Percentiles rank a stretch among this genome's conserved stretches.
phyloP scores from a whole-genome alignment of 2,329 filamentous ascomycete genomes.

The Capronia coronata region DNA sequence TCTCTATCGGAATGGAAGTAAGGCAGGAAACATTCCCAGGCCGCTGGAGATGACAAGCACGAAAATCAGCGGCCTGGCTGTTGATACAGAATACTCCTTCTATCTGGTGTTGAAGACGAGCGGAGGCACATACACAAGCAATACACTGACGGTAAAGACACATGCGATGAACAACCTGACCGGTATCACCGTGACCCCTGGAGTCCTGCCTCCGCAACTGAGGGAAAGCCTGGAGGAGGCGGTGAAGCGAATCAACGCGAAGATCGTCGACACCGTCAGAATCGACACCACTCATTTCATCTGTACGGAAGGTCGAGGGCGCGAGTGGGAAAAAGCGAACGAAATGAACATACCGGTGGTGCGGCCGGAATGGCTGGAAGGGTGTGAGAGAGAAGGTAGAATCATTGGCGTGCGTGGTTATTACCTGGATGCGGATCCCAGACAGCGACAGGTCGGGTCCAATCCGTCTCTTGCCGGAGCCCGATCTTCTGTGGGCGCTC shows the following conservation, averaged over 20 bases:
- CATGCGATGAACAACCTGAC: slow-evolving; percentile 98
- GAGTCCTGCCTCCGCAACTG: slow-evolving; percentile 67
- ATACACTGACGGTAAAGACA: slow-evolving; percentile 77
- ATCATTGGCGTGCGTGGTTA: slow-evolving; percentile 94
- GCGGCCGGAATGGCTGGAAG: slow-evolving; percentile 91
- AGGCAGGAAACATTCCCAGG: slow-evolving; percentile 88
- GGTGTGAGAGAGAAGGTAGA: slow-evolving; percentile 86
- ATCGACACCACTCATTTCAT: slow-evolving; percentile 99
- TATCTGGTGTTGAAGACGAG: slow-evolving; percentile 85
- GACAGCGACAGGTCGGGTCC: slow-evolving; percentile 47
- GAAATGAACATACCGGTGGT: slow-evolving; percentile 98
- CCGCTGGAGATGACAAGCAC: slow-evolving; percentile 84
- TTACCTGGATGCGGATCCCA: slow-evolving; percentile 80
- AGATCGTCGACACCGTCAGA: slow-evolving; percentile 78
- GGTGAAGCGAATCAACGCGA: slow-evolving; percentile 83
- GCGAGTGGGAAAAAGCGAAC: slow-evolving; percentile 90
- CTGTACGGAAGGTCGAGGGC: slow-evolving; percentile 83
- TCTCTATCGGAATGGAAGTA: slow-evolving; percentile 91
- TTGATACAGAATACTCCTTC: slow-evolving; percentile 94
- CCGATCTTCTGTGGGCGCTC: slow-evolving; percentile 24
- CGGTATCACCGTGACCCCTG: slow-evolving; percentile 89
- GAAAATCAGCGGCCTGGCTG: slow-evolving; percentile 92
- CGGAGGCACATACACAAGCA: slow-evolving; percentile 77
- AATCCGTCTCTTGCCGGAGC: slow-evolving; percentile 21
- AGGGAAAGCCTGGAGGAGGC: slow-evolving; percentile 68